Conservation (phyloP, 1,139 yeast species). For the Blastobotrys serpentis region DNA sequence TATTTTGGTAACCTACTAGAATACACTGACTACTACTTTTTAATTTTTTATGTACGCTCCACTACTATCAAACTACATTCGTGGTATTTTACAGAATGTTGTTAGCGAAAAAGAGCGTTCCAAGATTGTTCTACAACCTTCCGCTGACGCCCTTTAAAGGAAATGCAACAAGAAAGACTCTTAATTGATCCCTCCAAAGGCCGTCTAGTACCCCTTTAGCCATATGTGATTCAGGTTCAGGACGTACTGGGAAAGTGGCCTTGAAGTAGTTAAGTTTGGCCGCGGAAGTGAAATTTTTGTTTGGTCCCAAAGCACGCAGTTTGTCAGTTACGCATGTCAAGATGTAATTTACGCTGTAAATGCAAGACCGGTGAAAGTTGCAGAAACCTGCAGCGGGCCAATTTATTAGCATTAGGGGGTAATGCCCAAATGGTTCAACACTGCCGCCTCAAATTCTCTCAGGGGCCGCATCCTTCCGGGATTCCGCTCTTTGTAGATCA, state of each 20-base stretch:
- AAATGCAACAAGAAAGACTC: conserved; percentile 3
- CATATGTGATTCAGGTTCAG: conserved; percentile 4
- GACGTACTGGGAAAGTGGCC: conserved; percentile 4
- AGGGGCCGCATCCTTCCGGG: too few relatives aligned
- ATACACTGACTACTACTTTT: not conserved
- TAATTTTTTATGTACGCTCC: not conserved
- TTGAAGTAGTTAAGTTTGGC: not conserved
- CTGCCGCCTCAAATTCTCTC: too few relatives aligned
- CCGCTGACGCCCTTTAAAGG: not conserved
- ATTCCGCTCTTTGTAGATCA: too few relatives aligned
- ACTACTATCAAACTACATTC: conserved; percentile 10
- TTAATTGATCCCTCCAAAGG: not conserved
- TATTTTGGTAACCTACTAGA: not conserved
- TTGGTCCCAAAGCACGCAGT: not conserved
- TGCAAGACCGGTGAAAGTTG: too few relatives aligned
- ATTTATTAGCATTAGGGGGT: too few relatives aligned
- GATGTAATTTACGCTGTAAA: not conserved
- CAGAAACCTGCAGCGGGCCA: too few relatives aligned
- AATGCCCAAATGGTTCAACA: too few relatives aligned
- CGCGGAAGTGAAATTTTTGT: not conserved
- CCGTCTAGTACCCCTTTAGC: conserved; percentile 2
- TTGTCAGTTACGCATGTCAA: not conserved
- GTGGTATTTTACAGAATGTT: conserved; percentile 3
- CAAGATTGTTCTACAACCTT: not conserved
- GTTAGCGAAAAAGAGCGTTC: conserved; percentile 10